Evolutionary conservation across 345 rosid genomes (phyloP), one percentile per base, ranked within the genome.

Genomic region (Physaria fendleri): DNA sequence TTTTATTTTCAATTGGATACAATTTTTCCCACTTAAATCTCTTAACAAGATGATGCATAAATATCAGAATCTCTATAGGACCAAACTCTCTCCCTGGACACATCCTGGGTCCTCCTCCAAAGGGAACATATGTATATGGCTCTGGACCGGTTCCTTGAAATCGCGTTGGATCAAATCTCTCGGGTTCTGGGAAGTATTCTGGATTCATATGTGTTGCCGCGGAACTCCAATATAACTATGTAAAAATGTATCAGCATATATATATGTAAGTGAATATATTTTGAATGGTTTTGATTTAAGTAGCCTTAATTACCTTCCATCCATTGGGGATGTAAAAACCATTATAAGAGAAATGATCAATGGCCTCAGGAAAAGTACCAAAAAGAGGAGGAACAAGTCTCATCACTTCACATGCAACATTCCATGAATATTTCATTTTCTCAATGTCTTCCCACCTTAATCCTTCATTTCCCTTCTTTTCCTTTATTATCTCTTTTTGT

Each of bases 71-170:
- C 55, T 79, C 78, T 41, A 79, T 33, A 5, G 79, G 73, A 9
- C 76, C 79, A 30, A 53, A 78, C 55, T 78, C 82, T 52, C 72
- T 78, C 6, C 79, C 82, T 0, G 82, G 82, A 60, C 82, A 78
- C 79, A 78, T 78, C 29, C 79, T 65, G 0, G 82, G 79, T 4
- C 82, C 82, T 52, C 82, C 82, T 28, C 82, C 82, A 28, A 75
- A 75, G 5, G 83, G 83, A 14, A 79, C 74, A 39, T 45, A 76
- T 0, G 83, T 73, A 53, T 79, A 79, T 0, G 83, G 76, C 21
- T 66, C 68, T 0, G 80, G 80, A 13, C 80, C 78, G 15, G 28
- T 74, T 16, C 78, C 80, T 29, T 76, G 80, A 3, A 76, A 79
- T 29, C 83, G 69, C 0, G 56, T 39, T 2, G 83, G 83, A 14